Conservation (phyloP, 75 land plant species). For the Sequoiadendron giganteum region DNA sequence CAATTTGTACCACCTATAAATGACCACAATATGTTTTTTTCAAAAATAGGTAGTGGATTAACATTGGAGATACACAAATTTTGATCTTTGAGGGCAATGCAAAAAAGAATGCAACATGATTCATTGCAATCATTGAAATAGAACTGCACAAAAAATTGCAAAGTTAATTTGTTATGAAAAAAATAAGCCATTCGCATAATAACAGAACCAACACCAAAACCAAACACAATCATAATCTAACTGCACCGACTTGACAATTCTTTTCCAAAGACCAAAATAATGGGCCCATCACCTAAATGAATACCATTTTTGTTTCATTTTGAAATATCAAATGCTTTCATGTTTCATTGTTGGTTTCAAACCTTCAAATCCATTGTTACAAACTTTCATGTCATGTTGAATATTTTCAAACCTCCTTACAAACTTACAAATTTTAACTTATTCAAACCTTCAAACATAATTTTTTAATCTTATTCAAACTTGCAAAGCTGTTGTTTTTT, state of each 20-base stretch:
- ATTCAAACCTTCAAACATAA: too few relatives aligned
- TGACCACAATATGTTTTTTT: conserved; percentile 4
- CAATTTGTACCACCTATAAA: conserved; percentile 76
- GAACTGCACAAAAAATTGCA: neutral
- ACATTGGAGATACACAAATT: neutral
- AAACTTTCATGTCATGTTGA: too few relatives aligned
- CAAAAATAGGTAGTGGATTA: neutral
- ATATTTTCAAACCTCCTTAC: too few relatives aligned
- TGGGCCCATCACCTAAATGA: neutral
- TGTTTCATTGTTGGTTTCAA: too few relatives aligned
- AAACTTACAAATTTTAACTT: too few relatives aligned
- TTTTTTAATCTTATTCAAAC: too few relatives aligned
- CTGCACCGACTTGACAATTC: neutral
- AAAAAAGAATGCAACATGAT: neutral
- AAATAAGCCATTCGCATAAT: neutral
- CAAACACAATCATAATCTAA: neutral
- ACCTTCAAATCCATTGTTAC: too few relatives aligned
- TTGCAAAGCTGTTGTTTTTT: too few relatives aligned
- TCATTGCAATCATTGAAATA: neutral
- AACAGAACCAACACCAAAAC: neutral
- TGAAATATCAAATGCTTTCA: too few relatives aligned
- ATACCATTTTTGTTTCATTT: neutral
- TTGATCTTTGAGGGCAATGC: neutral
- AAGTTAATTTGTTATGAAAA: neutral
- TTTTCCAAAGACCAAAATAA: neutral